These are phyloP conservation scores for Annulohypoxylon truncatum DNA, from an alignment of 2,329 filamentous ascomycete species.

Conservation along the genomic window DNA sequence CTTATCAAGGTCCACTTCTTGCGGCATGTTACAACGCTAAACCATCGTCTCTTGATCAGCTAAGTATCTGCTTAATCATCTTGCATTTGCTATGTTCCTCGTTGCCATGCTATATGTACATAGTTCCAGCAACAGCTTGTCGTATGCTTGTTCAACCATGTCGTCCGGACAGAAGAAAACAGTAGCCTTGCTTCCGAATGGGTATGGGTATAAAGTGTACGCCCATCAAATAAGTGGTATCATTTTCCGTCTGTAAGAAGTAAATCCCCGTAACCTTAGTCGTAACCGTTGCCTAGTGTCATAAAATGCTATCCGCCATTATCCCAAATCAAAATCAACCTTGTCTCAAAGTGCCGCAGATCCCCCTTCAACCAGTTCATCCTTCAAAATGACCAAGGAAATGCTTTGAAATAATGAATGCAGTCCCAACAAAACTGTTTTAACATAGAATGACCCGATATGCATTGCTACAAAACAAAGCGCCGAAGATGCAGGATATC, in stretches of 20 bases:
- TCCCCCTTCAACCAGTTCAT: neutral
- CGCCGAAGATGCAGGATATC: constrained; percentile 41
- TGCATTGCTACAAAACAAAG: constrained; percentile 29
- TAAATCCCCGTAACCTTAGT: constrained; percentile 15
- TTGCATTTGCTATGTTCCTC: constrained; percentile 17
- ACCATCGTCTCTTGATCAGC: neutral
- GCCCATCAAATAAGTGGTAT: constrained; percentile 37
- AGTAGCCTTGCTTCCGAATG: constrained; percentile 23
- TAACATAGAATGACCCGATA: constrained; percentile 4
- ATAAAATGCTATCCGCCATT: constrained; percentile 38
- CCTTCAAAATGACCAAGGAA: constrained; percentile 11
- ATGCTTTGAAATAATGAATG: constrained; percentile 27
- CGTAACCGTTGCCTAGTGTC: constrained; percentile 40
- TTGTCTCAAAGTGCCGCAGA: constrained; percentile 11
- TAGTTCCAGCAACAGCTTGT: constrained; percentile 14
- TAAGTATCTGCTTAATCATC: neutral
- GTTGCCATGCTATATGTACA: constrained; percentile 35
- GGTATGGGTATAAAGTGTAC: constrained; percentile 40
- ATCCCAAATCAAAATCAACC: constrained; percentile 36
- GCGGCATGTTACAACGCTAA: neutral
- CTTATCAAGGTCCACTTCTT: neutral
- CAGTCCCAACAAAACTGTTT: neutral
- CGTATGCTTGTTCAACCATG: constrained; percentile 20
- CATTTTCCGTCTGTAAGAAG: constrained; percentile 26
- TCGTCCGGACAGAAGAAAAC: constrained; percentile 8